Conservation (phyloP, 73 alveolate genomes). For the Tetrahymena borealis region DNA sequence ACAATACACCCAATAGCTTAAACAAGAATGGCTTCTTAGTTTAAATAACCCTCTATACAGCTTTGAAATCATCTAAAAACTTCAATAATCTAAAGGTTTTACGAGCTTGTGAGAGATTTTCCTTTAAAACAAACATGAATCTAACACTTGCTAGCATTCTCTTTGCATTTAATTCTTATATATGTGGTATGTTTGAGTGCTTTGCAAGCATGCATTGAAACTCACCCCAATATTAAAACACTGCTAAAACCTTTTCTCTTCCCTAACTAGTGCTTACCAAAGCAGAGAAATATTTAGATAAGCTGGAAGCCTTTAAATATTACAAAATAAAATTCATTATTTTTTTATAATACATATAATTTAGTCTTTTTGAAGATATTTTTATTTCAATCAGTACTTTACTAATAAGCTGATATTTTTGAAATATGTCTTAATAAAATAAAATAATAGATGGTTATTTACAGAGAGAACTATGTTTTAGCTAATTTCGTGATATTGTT, state of each 20-base stretch:
- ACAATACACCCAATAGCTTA: conserved; percentile 38
- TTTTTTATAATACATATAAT: too few relatives aligned
- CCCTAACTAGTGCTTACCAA: conserved; percentile 59
- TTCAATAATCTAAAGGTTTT: conserved; percentile 61
- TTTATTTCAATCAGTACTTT: too few relatives aligned
- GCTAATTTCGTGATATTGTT: neutral
- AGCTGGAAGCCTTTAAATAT: conserved; percentile 14
- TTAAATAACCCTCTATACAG: conserved; percentile 39
- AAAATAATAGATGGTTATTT: neutral
- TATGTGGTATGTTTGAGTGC: conserved; percentile 26
- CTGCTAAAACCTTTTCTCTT: conserved; percentile 56
- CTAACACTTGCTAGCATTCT: conserved; percentile 16
- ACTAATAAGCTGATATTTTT: too few relatives aligned
- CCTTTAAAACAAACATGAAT: conserved; percentile 32
- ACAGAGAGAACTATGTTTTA: neutral
- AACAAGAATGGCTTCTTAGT: conserved; percentile 34
- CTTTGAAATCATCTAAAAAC: conserved; percentile 57
- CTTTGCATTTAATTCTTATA: neutral
- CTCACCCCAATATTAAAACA: conserved; percentile 49
- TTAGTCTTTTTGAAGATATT: too few relatives aligned
- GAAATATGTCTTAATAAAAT: too few relatives aligned
- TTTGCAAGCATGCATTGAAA: conserved; percentile 52
- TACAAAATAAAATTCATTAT: too few relatives aligned
- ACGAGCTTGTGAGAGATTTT: conserved; percentile 58
- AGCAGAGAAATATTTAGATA: conserved; percentile 6